These are phyloP conservation scores for Colletotrichum orbiculare DNA, from an alignment of 2,329 filamentous ascomycete species.

Conservation along the genomic window DNA sequence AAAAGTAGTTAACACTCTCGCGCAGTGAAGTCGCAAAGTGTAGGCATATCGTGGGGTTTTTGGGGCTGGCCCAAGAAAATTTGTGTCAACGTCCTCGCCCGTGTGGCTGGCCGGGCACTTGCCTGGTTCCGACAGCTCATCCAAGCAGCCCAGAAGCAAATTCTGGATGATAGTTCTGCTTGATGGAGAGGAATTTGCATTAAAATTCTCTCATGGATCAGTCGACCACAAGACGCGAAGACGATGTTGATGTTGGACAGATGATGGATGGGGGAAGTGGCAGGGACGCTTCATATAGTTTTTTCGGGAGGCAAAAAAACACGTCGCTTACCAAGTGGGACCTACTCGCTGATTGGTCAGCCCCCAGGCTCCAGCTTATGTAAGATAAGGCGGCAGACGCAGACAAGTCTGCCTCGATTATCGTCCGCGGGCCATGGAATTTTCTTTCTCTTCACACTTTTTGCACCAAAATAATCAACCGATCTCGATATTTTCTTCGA, in stretches of 20 bases:
- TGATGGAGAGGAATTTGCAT: background rate
- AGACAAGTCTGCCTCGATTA: constrained; percentile 11
- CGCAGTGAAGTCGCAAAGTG: constrained; percentile 69
- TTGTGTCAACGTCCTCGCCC: background rate
- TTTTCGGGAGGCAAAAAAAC: background rate
- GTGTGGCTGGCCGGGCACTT: background rate
- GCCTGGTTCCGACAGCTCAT: background rate
- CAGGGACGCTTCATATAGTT: background rate
- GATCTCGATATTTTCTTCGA: constrained; percentile 56
- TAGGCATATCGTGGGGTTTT: constrained; percentile 69
- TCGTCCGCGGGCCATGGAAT: constrained; percentile 6
- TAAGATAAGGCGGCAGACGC: constrained; percentile 10
- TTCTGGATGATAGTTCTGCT: no score
- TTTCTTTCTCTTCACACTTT: constrained; percentile 53
- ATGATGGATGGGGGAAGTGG: background rate
- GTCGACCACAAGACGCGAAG: no score
- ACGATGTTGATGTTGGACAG: background rate
- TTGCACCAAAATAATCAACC: constrained; percentile 71
- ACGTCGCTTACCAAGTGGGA: background rate
- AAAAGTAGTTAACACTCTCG: constrained; percentile 67
- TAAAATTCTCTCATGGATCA: no score
- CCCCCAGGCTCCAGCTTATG: constrained; percentile 1
- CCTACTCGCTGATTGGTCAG: constrained; percentile 6
- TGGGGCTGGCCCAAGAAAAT: background rate
- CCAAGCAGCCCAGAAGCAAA: no score